These are phyloP conservation scores for Adiantum capillusveneris DNA, from an alignment of 75 land plant species.

Conservation along the genomic window DNA sequence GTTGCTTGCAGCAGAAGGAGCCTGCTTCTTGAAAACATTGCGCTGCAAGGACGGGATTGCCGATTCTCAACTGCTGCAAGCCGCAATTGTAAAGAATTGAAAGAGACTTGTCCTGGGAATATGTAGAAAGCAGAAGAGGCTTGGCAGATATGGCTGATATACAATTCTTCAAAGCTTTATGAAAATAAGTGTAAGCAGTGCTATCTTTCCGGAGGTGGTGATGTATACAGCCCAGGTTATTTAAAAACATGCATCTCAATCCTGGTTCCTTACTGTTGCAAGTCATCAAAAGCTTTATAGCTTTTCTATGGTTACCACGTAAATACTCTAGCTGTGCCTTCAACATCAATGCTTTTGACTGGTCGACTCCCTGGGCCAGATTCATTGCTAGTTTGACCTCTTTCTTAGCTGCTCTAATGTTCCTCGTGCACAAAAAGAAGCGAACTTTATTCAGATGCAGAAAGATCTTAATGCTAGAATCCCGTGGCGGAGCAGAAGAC, in stretches of 20 bases:
- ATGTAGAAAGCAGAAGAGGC: slow-evolving; percentile 42
- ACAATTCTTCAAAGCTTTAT: slow-evolving; percentile 47
- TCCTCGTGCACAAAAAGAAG: slow-evolving; percentile 64
- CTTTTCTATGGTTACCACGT: slow-evolving; percentile 85
- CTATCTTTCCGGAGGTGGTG: slow-evolving; percentile 56
- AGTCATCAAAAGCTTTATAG: slow-evolving; percentile 70
- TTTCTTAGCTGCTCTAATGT: slow-evolving; percentile 72
- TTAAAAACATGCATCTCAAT: slow-evolving; percentile 47
- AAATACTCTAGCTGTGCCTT: slow-evolving; percentile 92
- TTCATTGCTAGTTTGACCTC: slow-evolving; percentile 90
- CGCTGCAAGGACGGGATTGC: slow-evolving; percentile 80
- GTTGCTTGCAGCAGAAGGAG: slow-evolving; percentile 50
- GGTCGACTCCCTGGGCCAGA: slow-evolving; percentile 68
- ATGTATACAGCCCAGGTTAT: slow-evolving; percentile 90
- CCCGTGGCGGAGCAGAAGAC: slow-evolving; percentile 24
- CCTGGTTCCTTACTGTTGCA: slow-evolving; percentile 52
- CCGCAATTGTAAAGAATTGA: slow-evolving; percentile 83
- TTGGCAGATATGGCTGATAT: slow-evolving; percentile 33
- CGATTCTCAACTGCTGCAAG: slow-evolving; percentile 63
- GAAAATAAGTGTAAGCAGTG: slow-evolving; percentile 52
- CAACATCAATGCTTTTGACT: slow-evolving; percentile 66
- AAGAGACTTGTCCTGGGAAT: slow-evolving; percentile 80
- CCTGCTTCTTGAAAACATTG: slow-evolving; percentile 68
- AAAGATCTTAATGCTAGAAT: slow-evolving; percentile 59
- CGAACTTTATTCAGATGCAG: slow-evolving; percentile 85